phyloP scores from a whole-genome alignment of 331 rosid genomes.

The Erythrophleum ivorense region DNA sequence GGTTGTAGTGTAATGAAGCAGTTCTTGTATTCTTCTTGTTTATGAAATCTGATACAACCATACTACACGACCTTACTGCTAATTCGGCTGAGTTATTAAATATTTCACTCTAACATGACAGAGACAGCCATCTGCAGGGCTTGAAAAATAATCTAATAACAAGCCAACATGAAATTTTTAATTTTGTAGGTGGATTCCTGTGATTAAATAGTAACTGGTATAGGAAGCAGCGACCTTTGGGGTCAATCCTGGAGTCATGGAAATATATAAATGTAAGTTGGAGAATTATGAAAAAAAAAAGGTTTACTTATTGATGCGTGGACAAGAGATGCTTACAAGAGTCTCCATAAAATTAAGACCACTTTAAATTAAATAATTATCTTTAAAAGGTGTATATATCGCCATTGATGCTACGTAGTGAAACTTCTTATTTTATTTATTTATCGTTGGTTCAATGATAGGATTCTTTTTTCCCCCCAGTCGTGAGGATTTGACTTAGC shows the following conservation, averaged over 20 bases:
- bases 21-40: constrained; percentile 10
- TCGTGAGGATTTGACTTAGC: too few species aligned
- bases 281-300: background rate
- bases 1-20: background rate
- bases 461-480: too few species aligned
- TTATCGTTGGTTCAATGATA: too few species aligned
- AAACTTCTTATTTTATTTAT: too few species aligned
- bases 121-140: constrained; percentile 3
- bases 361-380: background rate
- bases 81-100: constrained; percentile 24
- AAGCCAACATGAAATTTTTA: background rate
- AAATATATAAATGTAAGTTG: background rate
- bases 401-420: too few species aligned
- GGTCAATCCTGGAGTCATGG: constrained; percentile 10
- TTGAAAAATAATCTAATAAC: background rate
- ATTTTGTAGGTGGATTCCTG: constrained; percentile 18
- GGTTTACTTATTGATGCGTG: background rate
- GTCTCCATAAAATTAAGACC: background rate
- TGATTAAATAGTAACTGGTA: background rate
- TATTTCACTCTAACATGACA: constrained; percentile 37
- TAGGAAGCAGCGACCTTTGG: constrained; percentile 26
- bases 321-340: background rate
- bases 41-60: constrained; percentile 23
- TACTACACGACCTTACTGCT: background rate
- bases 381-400: too few species aligned